These are phyloP conservation scores for Annulohypoxylon stygium DNA, from an alignment of 495 filamentous ascomycete species.

Conservation along the genomic window DNA sequence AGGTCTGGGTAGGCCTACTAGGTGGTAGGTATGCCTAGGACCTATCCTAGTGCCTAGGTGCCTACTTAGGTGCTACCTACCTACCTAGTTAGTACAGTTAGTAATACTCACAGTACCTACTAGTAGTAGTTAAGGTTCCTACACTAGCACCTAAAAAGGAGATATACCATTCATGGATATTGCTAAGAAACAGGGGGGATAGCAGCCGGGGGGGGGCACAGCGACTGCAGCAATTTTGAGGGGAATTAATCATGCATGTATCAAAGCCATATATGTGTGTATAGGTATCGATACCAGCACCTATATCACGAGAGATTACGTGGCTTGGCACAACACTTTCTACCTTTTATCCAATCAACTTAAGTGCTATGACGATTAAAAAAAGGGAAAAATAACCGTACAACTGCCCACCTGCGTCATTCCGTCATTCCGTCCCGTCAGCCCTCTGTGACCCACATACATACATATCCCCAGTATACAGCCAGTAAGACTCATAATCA, in stretches of 20 bases:
- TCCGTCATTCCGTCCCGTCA: not conserved
- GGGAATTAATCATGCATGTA: constrained; percentile 5
- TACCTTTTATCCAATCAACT: not conserved
- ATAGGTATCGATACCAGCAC: too few relatives aligned
- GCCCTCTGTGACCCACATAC: not conserved
- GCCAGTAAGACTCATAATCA: not conserved
- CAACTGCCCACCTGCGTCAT: constrained; percentile 3
- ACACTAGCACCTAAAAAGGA: not conserved
- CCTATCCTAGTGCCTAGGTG: too few relatives aligned
- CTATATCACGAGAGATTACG: constrained; percentile 22
- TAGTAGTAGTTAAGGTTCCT: not conserved
- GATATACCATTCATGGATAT: too few relatives aligned
- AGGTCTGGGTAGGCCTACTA: not conserved
- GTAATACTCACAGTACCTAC: too few relatives aligned
- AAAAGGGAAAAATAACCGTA: too few relatives aligned
- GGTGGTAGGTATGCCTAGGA: not conserved
- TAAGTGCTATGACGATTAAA: not conserved
- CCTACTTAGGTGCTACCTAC: not conserved
- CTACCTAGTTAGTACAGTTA: not conserved
- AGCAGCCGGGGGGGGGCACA: not conserved
- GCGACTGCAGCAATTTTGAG: not conserved
- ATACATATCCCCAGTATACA: not conserved
- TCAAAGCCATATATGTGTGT: not conserved
- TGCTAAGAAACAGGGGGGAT: not conserved
- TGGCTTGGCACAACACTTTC: constrained; percentile 12